phyloP scores from a whole-genome alignment of 2,329 filamentous ascomycete species.

The Talaromyces sp. region DNA sequence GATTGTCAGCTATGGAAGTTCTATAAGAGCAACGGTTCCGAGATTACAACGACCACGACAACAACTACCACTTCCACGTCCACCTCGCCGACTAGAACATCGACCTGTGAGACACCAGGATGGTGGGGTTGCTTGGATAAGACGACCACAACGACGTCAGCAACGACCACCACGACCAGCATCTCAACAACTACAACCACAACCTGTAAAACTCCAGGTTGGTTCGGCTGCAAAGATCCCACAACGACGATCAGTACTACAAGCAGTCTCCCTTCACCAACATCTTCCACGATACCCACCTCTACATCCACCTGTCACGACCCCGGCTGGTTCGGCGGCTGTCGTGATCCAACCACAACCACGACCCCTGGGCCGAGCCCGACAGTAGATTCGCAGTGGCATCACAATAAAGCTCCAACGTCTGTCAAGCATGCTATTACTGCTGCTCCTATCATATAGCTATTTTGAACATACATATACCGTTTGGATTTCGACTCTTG shows the following conservation, averaged over 20 bases:
- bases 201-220: conserved; percentile 44
- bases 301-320: conserved; percentile 37
- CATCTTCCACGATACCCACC: conserved; percentile 24
- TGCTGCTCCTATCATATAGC: conserved; percentile 6
- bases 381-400: background rate
- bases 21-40: conserved; percentile 86
- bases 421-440: conserved; percentile 4
- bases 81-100: conserved; percentile 68
- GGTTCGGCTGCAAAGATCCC: conserved; percentile 44
- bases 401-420: background rate
- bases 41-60: conserved; percentile 69
- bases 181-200: conserved; percentile 35
- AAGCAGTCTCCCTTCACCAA: conserved; percentile 29
- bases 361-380: background rate
- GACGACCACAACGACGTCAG: conserved; percentile 30
- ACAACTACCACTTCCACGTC: conserved; percentile 57
- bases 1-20: conserved; percentile 95
- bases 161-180: conserved; percentile 37
- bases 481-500: background rate
- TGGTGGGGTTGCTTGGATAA: conserved; percentile 73
- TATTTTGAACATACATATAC: conserved; percentile 9
- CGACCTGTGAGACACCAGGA: conserved; percentile 85
- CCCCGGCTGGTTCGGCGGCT: conserved; percentile 43
- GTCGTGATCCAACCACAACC: conserved; percentile 34
- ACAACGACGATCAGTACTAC: conserved; percentile 33